Evolutionary conservation across 495 filamentous ascomycete genomes (phyloP).

Genomic region (Elaphomyces granulatus): DNA sequence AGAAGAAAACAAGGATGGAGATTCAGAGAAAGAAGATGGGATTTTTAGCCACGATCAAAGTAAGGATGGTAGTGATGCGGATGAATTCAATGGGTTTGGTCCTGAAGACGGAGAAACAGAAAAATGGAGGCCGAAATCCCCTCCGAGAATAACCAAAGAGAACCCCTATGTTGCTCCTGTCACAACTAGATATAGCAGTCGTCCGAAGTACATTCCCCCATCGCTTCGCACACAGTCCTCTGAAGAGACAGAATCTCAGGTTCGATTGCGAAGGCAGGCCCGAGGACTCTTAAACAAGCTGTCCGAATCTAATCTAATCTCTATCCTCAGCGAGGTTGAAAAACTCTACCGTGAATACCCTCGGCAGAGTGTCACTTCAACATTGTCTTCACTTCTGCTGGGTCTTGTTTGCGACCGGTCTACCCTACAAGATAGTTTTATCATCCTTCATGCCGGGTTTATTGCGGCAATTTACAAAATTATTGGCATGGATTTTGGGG

Average conservation of each 20-base stretch:
- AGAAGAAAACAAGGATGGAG: slow-evolving; percentile 19
- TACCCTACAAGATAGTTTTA: slow-evolving; percentile 66
- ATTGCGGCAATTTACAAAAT: slow-evolving; percentile 76
- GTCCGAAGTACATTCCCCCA: slow-evolving; percentile 76
- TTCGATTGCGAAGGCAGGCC: slow-evolving; percentile 58
- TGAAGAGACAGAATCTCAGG: slow-evolving; percentile 51
- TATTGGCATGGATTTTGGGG: slow-evolving; percentile 75
- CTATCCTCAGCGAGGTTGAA: slow-evolving; percentile 67
- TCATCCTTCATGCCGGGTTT: slow-evolving; percentile 84
- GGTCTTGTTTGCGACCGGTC: slow-evolving; percentile 62
- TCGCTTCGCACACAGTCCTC: slow-evolving; percentile 52
- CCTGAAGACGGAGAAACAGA: slow-evolving; percentile 16
- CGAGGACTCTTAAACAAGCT: slow-evolving; percentile 87
- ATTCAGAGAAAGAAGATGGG: slow-evolving; percentile 21
- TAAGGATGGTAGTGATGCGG: slow-evolving; percentile 15
- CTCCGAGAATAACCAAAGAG: slow-evolving; percentile 32
- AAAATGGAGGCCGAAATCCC: slow-evolving; percentile 11
- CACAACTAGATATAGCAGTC: slow-evolving; percentile 11
- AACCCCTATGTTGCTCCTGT: slow-evolving; percentile 50
- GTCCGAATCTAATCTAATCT: slow-evolving; percentile 74
- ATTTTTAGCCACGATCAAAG: slow-evolving; percentile 15
- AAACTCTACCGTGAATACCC: slow-evolving; percentile 68
- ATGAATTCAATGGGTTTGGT: slow-evolving; percentile 29
- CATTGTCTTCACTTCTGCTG: slow-evolving; percentile 57
- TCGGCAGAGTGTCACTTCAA: slow-evolving; percentile 70